A percentile compares a stretch with the other conserved stretches of the same genome.
Conservation (phyloP, 2,329 filamentous ascomycete species). For the Fusarium hainanense region DNA sequence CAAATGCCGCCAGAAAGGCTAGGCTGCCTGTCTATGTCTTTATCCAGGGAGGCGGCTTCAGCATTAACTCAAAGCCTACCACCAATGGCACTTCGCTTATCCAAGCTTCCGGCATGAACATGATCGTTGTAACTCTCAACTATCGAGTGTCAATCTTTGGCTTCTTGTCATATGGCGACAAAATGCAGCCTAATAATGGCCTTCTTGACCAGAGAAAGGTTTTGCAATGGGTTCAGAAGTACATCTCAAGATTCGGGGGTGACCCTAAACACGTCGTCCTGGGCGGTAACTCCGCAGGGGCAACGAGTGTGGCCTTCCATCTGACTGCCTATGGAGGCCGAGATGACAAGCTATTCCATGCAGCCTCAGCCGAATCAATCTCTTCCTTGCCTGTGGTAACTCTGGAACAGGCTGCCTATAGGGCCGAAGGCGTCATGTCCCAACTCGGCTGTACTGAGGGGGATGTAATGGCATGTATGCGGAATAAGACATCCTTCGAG, state of each 20-base stretch:
- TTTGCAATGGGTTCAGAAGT: conserved; percentile 73
- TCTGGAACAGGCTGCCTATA: conserved; percentile 60
- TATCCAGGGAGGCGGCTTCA: conserved; percentile 71
- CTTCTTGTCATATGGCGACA: conserved; percentile 71
- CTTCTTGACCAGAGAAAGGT: conserved; percentile 76
- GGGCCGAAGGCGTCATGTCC: conserved; percentile 60
- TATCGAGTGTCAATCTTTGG: conserved; percentile 81
- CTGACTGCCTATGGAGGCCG: conserved; percentile 65
- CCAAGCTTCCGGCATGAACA: conserved; percentile 66
- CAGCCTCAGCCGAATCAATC: conserved; percentile 61
- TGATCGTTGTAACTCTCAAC: conserved; percentile 78
- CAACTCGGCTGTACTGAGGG: conserved; percentile 55
- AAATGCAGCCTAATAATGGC: conserved; percentile 73
- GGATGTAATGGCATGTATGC: conserved; percentile 60
- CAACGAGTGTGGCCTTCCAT: conserved; percentile 70
- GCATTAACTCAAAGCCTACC: conserved; percentile 46
- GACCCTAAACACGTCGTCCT: conserved; percentile 74
- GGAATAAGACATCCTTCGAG: conserved; percentile 53
- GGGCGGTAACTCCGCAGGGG: conserved; percentile 75
- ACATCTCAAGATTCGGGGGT: conserved; percentile 76
- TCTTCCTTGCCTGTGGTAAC: conserved; percentile 62
- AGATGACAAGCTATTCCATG: conserved; percentile 62
- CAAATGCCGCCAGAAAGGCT: conserved; percentile 57
- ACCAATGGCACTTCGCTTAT: conserved; percentile 64
- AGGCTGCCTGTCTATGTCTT: conserved; percentile 72